Percentiles rank a stretch among this genome's conserved stretches.
phyloP scores from a whole-genome alignment of 768 basidiomycete species.

The Russula lepida region DNA sequence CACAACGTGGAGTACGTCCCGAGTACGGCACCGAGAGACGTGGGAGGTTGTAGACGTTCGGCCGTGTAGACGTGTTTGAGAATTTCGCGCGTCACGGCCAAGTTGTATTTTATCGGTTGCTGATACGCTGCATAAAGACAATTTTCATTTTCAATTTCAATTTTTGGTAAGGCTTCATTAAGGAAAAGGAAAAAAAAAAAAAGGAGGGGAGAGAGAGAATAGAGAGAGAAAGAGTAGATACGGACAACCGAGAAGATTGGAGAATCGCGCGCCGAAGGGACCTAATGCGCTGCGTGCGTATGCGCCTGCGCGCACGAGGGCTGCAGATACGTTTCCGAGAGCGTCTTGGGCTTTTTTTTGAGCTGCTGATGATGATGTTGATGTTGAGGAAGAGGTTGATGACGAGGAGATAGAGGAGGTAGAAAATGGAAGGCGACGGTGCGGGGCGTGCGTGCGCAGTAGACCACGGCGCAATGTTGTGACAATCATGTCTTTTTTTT shows the following conservation, averaged over 20 bases:
- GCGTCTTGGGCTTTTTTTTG: slow-evolving; percentile 69
- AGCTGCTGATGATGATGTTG: slow-evolving; percentile 31
- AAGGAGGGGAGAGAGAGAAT: neutral
- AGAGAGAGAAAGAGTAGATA: slow-evolving; percentile 10
- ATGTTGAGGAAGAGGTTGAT: neutral
- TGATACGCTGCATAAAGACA: slow-evolving; percentile 47
- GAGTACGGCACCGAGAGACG: slow-evolving; percentile 42
- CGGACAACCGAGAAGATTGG: slow-evolving; percentile 49
- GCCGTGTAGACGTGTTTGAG: slow-evolving; percentile 46
- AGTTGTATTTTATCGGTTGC: slow-evolving; percentile 71
- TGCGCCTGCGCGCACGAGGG: slow-evolving; percentile 45
- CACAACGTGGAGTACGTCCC: slow-evolving; percentile 59
- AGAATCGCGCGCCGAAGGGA: slow-evolving; percentile 45
- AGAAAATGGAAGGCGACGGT: neutral
- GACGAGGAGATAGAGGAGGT: neutral
- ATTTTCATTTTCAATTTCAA: no score
- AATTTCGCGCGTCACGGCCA: slow-evolving; percentile 66
- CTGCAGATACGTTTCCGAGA: slow-evolving; percentile 49
- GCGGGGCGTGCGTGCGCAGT: slow-evolving; percentile 3
- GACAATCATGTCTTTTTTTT: neutral
- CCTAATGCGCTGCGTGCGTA: slow-evolving; percentile 41
- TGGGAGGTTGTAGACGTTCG: slow-evolving; percentile 58
- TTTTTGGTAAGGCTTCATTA: no score
- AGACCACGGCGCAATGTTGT: neutral
- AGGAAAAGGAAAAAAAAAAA: no score